Base-by-base conservation (phyloP, 768 basidiomycete species). In the Rhodocollybia butyracea region DNA sequence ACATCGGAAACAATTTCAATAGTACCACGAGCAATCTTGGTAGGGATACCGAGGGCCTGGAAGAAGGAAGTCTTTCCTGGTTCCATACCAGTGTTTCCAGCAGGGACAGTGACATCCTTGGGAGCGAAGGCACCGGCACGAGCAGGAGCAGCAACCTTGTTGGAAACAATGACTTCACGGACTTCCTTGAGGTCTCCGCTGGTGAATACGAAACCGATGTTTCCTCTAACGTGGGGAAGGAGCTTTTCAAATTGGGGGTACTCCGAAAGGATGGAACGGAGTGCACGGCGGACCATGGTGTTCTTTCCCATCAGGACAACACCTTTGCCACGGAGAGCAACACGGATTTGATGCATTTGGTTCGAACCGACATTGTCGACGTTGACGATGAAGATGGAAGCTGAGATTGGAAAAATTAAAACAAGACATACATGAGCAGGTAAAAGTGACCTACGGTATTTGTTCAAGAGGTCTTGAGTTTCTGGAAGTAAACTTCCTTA, bases 51-150 rank as follows among this genome's bases (percentile, higher is more conserved):
- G 69, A 99, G 88, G 56, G 97, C 97, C 82, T 99, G 97, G 93
- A 99, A 99, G 93, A 98, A 99, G 65, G 97, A 97, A 59, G 97
- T 99, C 84, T 99, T 99, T 68, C 96, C 97, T 65, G 97, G 97
- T 74, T 98, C 97, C 97, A 99, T 99, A 75, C 95, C 95, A 54
- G 97, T 99, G 87, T 98, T 98, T 58, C 94, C 89, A 42, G 88
- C 93, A 32, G 95, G 94, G 63, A 99, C 90, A 58, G 76, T 77
- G 67, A 98, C 96, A 65, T 98, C 88, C 77, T 84, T 85, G 68
- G 96, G 91, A 34, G 96, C 95, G 65, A 86, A 83, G 32, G 96
- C 96, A 82, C 95, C 96, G 60, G 97, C 95, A 82, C 97, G 94
- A 63, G 97, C 97, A 43, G 97, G 97, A 48, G 97, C 97, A 52